Evolutionary conservation across 805 yeast genomes (phyloP), one percentile per base, ranked within the genome.

Genomic region (Cyberlindnera xishuangbannaensis): DNA sequence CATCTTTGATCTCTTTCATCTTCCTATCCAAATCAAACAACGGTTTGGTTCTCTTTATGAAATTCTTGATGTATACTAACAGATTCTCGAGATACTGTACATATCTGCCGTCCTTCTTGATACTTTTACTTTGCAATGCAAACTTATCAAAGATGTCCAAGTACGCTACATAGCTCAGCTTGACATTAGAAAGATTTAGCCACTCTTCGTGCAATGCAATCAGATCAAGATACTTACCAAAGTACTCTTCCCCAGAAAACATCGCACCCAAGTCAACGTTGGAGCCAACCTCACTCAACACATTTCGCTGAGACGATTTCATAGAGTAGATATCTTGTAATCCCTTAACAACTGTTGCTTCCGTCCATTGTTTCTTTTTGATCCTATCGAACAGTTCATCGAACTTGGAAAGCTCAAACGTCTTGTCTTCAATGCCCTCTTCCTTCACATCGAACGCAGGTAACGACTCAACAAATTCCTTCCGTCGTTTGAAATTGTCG

Each of bases 211-310:
- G 80, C 30, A 67, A 61, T 5, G 51, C 51, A 4, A 63, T 50
- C 33, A 85, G 59, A 40, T 85, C 90, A 14, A 87, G 43, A 42
- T 55, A 73, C 40, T 68, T 69, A 0, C 95, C 95, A 48, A 67
- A 71, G 21, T 58, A 56, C 51, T 87, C 95, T 19, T 68, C 74
- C 4, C 70, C 66, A 0, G 74, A 61, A 50, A 83, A 86, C 6
- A 73, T 30, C 1, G 48, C 33, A 13, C 73, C 69, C 4, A 83
- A 41, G 15, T 64, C 62, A 10, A 83, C 34, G 33, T 67, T 69
- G 0, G 66, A 48, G 0, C 80, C 76, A 30, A 63, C 69, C 13
- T 63, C 56, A 37, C 86, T 73, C 24, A 76, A 53, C 3, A 76
- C 44, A 45, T 47, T 36, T 34, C 47, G 25, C 47, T 40, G 36